Evolutionary conservation across 2,329 filamentous ascomycete species (phyloP).

Genomic region (Leptodontidium sp.): DNA sequence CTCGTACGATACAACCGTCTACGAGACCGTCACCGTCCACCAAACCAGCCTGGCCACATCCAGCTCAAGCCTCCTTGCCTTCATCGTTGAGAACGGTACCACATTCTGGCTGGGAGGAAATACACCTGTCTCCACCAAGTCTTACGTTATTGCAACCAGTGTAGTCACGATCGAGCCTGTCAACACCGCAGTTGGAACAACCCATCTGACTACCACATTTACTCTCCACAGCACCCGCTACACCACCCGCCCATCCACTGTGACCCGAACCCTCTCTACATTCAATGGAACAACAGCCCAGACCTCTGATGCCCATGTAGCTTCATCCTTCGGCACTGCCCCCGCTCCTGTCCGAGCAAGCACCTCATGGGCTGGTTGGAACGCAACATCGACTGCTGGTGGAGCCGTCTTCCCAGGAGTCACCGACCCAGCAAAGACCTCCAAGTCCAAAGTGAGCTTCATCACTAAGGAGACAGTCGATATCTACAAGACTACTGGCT

Average conservation of each 20-base stretch:
- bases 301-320: neutral
- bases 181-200: slow-evolving; percentile 1
- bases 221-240: slow-evolving; percentile 27
- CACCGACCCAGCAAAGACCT: slow-evolving; percentile 13
- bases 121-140: slow-evolving; percentile 31
- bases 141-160: slow-evolving; percentile 34
- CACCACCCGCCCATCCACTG: slow-evolving; percentile 26
- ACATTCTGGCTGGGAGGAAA: slow-evolving; percentile 37
- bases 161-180: slow-evolving; percentile 40
- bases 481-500: slow-evolving; percentile 24
- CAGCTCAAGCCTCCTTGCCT: slow-evolving; percentile 21
- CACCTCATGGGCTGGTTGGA: slow-evolving; percentile 36
- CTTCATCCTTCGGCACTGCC: slow-evolving; percentile 1
- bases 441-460: slow-evolving; percentile 12
- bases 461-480: slow-evolving; percentile 29
- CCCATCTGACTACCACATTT: slow-evolving; percentile 27
- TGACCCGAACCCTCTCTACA: slow-evolving; percentile 32
- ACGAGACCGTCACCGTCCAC: slow-evolving; percentile 21
- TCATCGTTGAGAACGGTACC: slow-evolving; percentile 33
- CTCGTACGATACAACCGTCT: slow-evolving; percentile 15
- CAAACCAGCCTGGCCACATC: slow-evolving; percentile 5
- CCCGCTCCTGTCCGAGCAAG: slow-evolving; percentile 1
- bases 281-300: neutral
- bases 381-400: slow-evolving; percentile 29
- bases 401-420: slow-evolving; percentile 3